A percentile compares a stretch with the other conserved stretches of the same genome.
phyloP scores from a whole-genome alignment of 148 eudicot species.

The Simmondsia chinensis region DNA sequence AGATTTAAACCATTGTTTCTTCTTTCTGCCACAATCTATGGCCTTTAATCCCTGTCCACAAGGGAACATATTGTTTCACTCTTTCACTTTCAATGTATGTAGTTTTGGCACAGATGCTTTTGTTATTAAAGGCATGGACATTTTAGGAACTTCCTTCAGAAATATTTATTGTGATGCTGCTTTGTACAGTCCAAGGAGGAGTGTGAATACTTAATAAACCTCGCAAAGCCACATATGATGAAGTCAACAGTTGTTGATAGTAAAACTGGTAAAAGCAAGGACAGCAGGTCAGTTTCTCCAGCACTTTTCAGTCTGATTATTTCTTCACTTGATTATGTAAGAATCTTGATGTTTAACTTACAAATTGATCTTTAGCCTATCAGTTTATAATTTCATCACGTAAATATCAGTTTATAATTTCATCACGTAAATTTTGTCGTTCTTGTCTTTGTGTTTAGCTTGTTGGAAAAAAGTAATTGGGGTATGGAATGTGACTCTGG shows the following conservation, averaged over 20 bases:
- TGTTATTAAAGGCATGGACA: no score
- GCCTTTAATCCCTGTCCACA: no score
- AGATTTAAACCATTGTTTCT: no score
- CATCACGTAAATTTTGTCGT: not conserved
- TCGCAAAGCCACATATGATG: constrained; percentile 78
- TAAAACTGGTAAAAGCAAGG: constrained; percentile 82
- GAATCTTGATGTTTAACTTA: no score
- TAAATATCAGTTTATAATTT: not conserved
- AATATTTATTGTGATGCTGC: constrained; percentile 10
- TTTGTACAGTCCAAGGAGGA: constrained; percentile 73
- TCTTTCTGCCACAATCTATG: no score
- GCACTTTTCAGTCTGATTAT: not conserved
- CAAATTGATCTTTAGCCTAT: no score
- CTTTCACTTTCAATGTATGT: no score
- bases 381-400: no score
- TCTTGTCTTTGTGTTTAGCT: not conserved
- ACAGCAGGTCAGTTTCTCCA: constrained; percentile 64
- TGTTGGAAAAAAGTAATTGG: not conserved
- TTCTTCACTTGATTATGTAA: no score
- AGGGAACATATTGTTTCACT: no score
- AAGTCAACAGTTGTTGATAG: constrained; percentile 96
- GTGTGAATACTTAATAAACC: constrained; percentile 72
- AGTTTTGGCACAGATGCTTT: no score
- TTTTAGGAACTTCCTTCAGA: no score
- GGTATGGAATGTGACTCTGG: not conserved